phyloP scores from a whole-genome alignment of 2,329 filamentous ascomycete genomes.

The Xylaria sp. region DNA sequence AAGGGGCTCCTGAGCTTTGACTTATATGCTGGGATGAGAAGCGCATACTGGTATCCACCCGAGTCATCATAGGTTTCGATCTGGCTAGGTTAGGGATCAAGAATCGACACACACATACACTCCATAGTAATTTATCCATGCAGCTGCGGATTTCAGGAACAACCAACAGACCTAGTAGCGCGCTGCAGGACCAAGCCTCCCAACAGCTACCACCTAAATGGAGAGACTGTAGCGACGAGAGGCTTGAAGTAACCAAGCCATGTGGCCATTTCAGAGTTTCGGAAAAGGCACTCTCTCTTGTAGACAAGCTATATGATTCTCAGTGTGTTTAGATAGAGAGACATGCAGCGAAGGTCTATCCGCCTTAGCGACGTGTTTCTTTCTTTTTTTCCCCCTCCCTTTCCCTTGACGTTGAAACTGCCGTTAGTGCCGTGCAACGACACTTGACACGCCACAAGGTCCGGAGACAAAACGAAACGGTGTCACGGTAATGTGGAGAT shows the following conservation, averaged over 20 bases:
- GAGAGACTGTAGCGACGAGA: constrained; percentile 1
- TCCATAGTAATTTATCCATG: constrained; percentile 23
- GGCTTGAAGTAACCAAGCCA: constrained; percentile 40
- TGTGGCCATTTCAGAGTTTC: constrained; percentile 36
- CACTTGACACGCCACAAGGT: constrained; percentile 22
- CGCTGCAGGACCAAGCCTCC: constrained; percentile 22
- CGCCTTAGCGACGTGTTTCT: constrained; percentile 24
- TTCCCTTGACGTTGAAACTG: constrained; percentile 25
- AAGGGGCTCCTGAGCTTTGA: constrained; percentile 20
- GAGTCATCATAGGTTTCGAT: constrained; percentile 11
- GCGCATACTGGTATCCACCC: constrained; percentile 22
- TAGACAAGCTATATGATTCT: neutral
- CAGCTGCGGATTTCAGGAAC: constrained; percentile 25
- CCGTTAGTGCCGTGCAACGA: constrained; percentile 28
- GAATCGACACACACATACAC: constrained; percentile 3
- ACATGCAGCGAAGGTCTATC: neutral
- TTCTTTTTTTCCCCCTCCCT: constrained; percentile 11
- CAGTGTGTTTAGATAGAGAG: constrained; percentile 3
- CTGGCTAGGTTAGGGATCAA: constrained; percentile 18
- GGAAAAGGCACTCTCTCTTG: constrained; percentile 30
- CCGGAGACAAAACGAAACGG: constrained; percentile 32
- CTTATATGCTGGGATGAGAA: constrained; percentile 22
- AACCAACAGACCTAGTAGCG: neutral
- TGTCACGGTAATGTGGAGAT: constrained; percentile 31
- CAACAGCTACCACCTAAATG: constrained; percentile 12